A percentile compares a stretch with the other conserved stretches of the same genome.
phyloP scores from a whole-genome alignment of 1,284 basidiomycete species.

The Coniophora puteana region DNA sequence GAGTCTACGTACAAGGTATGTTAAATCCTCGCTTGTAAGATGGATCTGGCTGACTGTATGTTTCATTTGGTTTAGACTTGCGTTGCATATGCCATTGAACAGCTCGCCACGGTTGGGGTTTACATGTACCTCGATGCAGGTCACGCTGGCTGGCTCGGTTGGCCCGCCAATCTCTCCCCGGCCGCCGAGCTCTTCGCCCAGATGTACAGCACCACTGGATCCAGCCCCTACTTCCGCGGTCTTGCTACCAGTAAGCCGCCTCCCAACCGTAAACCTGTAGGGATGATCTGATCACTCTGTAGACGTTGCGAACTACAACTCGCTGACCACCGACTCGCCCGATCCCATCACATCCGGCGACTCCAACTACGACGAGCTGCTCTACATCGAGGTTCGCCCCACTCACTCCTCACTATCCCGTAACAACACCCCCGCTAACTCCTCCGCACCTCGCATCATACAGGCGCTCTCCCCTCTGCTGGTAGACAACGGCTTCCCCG shows the following conservation, averaged over 20 bases:
- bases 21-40: slow-evolving; percentile 4
- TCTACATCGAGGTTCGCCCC: slow-evolving; percentile 48
- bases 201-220: slow-evolving; percentile 47
- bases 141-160: slow-evolving; percentile 66
- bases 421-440: slow-evolving; percentile 1
- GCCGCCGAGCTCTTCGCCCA: slow-evolving; percentile 53
- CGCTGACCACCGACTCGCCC: slow-evolving; percentile 45
- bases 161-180: slow-evolving; percentile 58
- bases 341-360: slow-evolving; percentile 59
- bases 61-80: slow-evolving; percentile 27
- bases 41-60: neutral
- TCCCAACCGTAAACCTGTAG: neutral
- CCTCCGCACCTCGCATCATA: no score
- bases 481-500: slow-evolving; percentile 44
- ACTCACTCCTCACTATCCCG: neutral
- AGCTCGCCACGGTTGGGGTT: slow-evolving; percentile 52
- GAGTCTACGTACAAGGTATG: slow-evolving; percentile 46
- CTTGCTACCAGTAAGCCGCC: slow-evolving; percentile 45
- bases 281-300: neutral
- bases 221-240: slow-evolving; percentile 52
- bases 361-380: slow-evolving; percentile 58
- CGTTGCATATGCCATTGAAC: slow-evolving; percentile 54
- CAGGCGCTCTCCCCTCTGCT: slow-evolving; percentile 49
- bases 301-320: slow-evolving; percentile 65
- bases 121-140: slow-evolving; percentile 63